These are phyloP conservation scores for Tricharina praecox DNA, from an alignment of 495 filamentous ascomycete species.

Conservation along the genomic window DNA sequence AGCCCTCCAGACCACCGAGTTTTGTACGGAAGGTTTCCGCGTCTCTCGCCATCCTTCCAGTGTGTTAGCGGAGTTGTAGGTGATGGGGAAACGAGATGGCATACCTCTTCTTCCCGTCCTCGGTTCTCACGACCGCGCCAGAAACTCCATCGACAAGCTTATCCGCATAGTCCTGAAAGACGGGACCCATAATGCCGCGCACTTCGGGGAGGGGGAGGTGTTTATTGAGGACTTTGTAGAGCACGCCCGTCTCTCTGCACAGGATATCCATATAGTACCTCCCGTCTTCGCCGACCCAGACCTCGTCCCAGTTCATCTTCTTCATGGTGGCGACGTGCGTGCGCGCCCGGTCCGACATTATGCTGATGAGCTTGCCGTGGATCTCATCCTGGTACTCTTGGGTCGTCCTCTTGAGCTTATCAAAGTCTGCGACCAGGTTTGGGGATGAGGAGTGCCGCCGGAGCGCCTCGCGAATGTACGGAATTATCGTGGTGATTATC, in stretches of 20 bases:
- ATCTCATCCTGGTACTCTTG: constrained; percentile 90
- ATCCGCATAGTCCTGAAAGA: constrained; percentile 72
- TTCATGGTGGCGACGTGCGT: constrained; percentile 59
- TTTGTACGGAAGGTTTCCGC: constrained; percentile 56
- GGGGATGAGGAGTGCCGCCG: constrained; percentile 52
- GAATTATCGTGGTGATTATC: constrained; percentile 73
- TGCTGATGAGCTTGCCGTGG: constrained; percentile 88
- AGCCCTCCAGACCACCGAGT: constrained; percentile 65
- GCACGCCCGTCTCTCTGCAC: constrained; percentile 68
- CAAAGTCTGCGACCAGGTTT: constrained; percentile 67
- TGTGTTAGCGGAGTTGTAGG: constrained; percentile 15
- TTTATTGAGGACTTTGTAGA: constrained; percentile 75
- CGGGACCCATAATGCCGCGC: constrained; percentile 71
- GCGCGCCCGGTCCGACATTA: constrained; percentile 68
- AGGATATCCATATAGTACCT: constrained; percentile 83
- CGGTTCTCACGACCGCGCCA: constrained; percentile 47
- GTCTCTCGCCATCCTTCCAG: constrained; percentile 57
- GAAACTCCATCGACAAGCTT: constrained; percentile 63
- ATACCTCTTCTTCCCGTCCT: constrained; percentile 56
- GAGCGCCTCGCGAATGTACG: constrained; percentile 80
- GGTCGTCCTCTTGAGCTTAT: constrained; percentile 73
- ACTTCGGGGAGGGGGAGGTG: constrained; percentile 67
- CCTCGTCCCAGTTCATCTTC: constrained; percentile 53
- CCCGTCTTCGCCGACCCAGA: constrained; percentile 20
- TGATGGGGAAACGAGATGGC: constrained; percentile 25